These are phyloP conservation scores for Nemania abortiva DNA, from an alignment of 2,329 filamentous ascomycete genomes.

Conservation along the genomic window DNA sequence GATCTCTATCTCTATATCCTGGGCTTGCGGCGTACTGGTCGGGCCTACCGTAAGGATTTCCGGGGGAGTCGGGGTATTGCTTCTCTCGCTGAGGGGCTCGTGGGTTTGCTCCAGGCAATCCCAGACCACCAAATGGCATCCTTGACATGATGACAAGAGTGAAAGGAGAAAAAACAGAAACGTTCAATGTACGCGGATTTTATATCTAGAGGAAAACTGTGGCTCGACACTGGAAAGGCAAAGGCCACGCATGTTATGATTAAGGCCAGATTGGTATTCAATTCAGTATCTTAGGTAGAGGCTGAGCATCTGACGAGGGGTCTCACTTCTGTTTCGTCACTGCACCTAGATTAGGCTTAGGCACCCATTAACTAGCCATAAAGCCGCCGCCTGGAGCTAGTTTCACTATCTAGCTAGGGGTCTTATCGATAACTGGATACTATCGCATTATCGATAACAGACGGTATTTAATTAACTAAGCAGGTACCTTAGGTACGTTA, in stretches of 20 bases:
- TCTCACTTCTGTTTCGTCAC: slow-evolving; percentile 34
- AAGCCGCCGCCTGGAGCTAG: neutral
- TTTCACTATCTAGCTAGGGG: neutral
- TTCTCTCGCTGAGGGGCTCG: slow-evolving; percentile 36
- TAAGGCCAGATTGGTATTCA: neutral
- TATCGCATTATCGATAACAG: slow-evolving; percentile 2
- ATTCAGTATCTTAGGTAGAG: neutral
- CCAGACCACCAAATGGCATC: slow-evolving; percentile 38
- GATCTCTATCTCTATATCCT: slow-evolving; percentile 38
- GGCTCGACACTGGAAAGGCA: neutral
- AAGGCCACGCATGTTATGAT: slow-evolving; percentile 17
- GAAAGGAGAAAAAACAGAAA: neutral
- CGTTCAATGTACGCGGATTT: neutral
- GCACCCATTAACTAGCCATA: slow-evolving; percentile 1
- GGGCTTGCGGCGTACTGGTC: slow-evolving; percentile 28
- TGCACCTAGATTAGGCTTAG: slow-evolving; percentile 21
- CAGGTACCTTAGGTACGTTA: no score
- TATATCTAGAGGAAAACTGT: slow-evolving; percentile 1
- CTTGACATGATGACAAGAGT: slow-evolving; percentile 31
- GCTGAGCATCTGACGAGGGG: slow-evolving; percentile 22
- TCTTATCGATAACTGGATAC: neutral
- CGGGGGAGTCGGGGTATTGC: slow-evolving; percentile 29
- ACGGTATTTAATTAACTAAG: neutral
- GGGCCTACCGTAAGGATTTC: slow-evolving; percentile 23
- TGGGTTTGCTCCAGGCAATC: slow-evolving; percentile 36